Percentiles rank a stretch among this genome's conserved stretches.
phyloP scores from a whole-genome alignment of 1,284 basidiomycete species.

The Ganoderma lucidum region DNA sequence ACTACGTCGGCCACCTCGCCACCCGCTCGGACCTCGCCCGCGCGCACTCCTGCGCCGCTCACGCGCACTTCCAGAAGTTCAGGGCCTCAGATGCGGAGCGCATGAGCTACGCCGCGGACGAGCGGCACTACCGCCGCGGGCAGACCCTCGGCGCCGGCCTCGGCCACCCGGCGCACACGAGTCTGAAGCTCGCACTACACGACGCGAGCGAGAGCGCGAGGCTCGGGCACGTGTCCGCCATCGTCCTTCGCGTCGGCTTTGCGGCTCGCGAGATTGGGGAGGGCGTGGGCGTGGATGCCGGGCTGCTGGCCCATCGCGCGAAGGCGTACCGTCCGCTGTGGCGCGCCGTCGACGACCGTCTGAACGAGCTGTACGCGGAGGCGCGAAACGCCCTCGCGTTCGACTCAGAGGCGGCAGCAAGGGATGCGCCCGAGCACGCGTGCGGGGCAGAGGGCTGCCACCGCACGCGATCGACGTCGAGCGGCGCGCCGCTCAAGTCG shows the following conservation, averaged over 20 bases:
- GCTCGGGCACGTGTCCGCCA: conserved; percentile 20
- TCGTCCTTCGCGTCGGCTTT: conserved; percentile 12
- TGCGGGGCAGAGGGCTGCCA: neutral
- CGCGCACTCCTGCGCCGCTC: conserved; percentile 25
- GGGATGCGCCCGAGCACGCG: neutral
- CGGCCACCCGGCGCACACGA: conserved; percentile 15
- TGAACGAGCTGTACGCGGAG: conserved; percentile 16
- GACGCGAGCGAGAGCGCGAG: conserved; percentile 26
- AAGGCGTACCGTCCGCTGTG: conserved; percentile 19
- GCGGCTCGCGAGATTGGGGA: conserved; percentile 17
- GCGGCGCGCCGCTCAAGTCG: neutral
- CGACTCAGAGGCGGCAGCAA: too few relatives aligned
- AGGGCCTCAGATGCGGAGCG: conserved; percentile 2
- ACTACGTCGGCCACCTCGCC: conserved; percentile 11
- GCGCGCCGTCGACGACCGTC: conserved; percentile 15
- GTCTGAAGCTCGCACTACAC: conserved; percentile 13
- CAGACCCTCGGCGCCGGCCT: conserved; percentile 1
- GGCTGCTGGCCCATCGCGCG: conserved; percentile 6
- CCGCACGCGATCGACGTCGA: neutral
- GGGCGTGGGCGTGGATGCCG: conserved; percentile 13
- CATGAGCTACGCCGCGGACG: conserved; percentile 10
- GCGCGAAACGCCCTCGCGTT: conserved; percentile 1
- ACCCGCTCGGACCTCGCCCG: conserved; percentile 12
- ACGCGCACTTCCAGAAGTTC: conserved; percentile 21
- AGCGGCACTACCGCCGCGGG: conserved; percentile 15